Conservation (phyloP, 192 early-diverging fungal species). For the Linnemannia zychae region DNA sequence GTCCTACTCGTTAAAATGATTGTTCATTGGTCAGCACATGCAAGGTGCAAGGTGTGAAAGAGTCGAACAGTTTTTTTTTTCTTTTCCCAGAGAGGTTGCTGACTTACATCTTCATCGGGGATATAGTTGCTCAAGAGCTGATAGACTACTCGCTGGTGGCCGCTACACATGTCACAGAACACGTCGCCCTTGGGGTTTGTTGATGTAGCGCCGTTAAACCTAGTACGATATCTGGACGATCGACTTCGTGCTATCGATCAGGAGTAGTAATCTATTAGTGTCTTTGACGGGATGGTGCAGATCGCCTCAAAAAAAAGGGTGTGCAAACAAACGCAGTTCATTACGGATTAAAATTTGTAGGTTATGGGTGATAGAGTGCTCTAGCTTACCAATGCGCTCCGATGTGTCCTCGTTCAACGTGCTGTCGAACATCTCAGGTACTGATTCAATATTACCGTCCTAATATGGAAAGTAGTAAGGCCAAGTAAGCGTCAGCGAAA, state of each 20-base stretch:
- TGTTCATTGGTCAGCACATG: neutral
- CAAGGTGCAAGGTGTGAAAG: neutral
- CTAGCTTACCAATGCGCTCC: slow-evolving; percentile 23
- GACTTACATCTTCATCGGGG: slow-evolving; percentile 45
- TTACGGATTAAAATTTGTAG: neutral
- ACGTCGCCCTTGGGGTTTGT: slow-evolving; percentile 11
- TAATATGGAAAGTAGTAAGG: neutral
- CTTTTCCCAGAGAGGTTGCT: neutral
- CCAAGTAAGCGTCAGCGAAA: neutral
- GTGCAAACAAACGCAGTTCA: too few relatives aligned
- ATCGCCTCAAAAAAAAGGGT: neutral
- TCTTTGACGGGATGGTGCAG: too few relatives aligned
- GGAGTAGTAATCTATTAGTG: too few relatives aligned
- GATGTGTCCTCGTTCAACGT: slow-evolving; percentile 35
- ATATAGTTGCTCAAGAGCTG: slow-evolving; percentile 54
- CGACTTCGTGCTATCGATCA: neutral
- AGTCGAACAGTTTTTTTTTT: neutral
- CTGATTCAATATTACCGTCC: slow-evolving; percentile 43
- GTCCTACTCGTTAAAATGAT: slow-evolving; percentile 16
- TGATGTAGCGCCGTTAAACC: neutral
- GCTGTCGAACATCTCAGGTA: slow-evolving; percentile 50
- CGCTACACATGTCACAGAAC: slow-evolving; percentile 50
- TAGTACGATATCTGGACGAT: neutral
- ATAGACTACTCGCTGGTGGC: slow-evolving; percentile 45
- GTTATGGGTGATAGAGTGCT: neutral